Conservation (phyloP, 441 rosid species). For the Erysimum cheiri region DNA sequence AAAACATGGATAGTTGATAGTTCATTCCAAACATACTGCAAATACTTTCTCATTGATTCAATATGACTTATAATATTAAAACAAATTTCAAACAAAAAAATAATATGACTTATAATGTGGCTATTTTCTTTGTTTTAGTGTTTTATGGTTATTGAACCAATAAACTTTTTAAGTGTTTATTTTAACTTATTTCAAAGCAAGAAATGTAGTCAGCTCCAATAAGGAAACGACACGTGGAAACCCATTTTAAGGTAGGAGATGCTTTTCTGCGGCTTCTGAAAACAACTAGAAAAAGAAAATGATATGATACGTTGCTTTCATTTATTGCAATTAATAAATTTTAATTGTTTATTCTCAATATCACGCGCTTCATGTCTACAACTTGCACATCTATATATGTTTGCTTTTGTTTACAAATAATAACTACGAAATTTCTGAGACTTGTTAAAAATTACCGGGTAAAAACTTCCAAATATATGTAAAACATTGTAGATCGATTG, state of each 20-base stretch:
- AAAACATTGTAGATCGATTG: not conserved
- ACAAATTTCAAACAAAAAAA: too few relatives aligned
- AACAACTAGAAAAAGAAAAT: conserved; percentile 38
- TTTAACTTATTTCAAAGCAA: not conserved
- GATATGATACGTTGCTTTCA: conserved; percentile 39
- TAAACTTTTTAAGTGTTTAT: not conserved
- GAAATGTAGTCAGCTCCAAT: conserved; percentile 27
- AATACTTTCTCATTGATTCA: not conserved
- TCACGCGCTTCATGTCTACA: conserved; percentile 34
- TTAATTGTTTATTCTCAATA: not conserved
- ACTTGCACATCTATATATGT: conserved; percentile 11
- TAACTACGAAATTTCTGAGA: conserved; percentile 2
- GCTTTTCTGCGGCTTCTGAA: conserved; percentile 52
- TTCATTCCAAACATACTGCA: too few relatives aligned
- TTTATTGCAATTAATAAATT: conserved; percentile 9
- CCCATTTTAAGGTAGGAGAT: conserved; percentile 61
- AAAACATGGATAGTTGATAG: not conserved
- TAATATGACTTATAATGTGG: too few relatives aligned
- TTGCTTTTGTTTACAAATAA: not conserved
- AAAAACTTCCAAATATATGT: not conserved
- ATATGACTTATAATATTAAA: not conserved
- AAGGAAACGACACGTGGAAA: conserved; percentile 46
- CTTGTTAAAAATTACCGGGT: not conserved
- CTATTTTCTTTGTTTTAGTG: not conserved
- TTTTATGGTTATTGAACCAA: not conserved